Percentiles rank a stretch among this genome's conserved stretches.
phyloP scores from a whole-genome alignment of 441 rosid genomes.

The Bruguiera hainesii region DNA sequence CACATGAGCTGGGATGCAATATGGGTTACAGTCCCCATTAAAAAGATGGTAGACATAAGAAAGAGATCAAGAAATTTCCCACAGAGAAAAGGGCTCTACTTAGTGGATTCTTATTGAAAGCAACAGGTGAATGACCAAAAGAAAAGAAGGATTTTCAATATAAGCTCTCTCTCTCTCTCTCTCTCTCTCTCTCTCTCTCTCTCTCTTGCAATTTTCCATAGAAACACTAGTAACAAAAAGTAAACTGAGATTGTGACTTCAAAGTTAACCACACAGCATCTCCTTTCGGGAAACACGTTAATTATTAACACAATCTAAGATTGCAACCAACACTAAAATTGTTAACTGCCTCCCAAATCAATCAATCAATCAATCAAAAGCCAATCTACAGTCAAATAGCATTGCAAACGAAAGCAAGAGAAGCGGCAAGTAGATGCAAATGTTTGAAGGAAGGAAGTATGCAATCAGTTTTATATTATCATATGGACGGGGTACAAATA shows the following conservation, averaged over 20 bases:
- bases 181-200: neutral
- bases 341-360: neutral
- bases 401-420: neutral
- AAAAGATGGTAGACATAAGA: slow-evolving; percentile 12
- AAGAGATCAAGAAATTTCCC: slow-evolving; percentile 17
- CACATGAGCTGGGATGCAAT: slow-evolving; percentile 54
- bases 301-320: slow-evolving; percentile 11
- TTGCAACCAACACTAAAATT: neutral
- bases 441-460: too few relatives aligned
- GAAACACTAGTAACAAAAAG: slow-evolving; percentile 13
- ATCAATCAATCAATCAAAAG: neutral
- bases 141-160: slow-evolving; percentile 5
- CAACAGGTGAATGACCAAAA: slow-evolving; percentile 5
- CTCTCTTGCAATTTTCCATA: slow-evolving; percentile 4
- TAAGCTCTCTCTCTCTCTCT: slow-evolving; percentile 6
- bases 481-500: neutral
- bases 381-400: neutral
- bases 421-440: neutral
- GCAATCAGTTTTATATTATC: too few relatives aligned
- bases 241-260: slow-evolving; percentile 12
- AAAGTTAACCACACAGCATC: slow-evolving; percentile 9
- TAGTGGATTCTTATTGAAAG: slow-evolving; percentile 14
- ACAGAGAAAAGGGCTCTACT: slow-evolving; percentile 9
- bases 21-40: slow-evolving; percentile 33
- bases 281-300: slow-evolving; percentile 5